Evolutionary conservation across 164 flowering plant genomes (phyloP).

Genomic region (Protea cynaroides): DNA sequence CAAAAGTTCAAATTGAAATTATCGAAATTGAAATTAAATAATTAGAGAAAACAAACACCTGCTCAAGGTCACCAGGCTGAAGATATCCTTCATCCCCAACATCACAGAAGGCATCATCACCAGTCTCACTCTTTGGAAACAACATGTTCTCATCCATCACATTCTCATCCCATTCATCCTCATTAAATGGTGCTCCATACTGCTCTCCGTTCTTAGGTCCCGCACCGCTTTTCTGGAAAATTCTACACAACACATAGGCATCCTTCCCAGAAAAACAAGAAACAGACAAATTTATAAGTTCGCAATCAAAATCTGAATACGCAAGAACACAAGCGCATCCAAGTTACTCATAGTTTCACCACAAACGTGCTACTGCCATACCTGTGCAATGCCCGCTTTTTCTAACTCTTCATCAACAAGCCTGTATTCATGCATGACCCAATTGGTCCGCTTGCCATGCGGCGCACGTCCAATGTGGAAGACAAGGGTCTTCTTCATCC

Average conservation of each 20-base stretch:
- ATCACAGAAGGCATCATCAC: slow-evolving; percentile 14
- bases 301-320: background rate
- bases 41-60: slow-evolving; percentile 37
- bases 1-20: too few species aligned
- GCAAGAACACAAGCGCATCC: too few species aligned
- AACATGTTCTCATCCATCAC: slow-evolving; percentile 29
- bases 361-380: slow-evolving; percentile 9
- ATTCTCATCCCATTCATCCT: slow-evolving; percentile 59
- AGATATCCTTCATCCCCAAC: slow-evolving; percentile 20
- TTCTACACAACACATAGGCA: slow-evolving; percentile 53
- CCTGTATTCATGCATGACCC: slow-evolving; percentile 89
- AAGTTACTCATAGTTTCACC: too few species aligned
- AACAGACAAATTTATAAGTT: background rate
- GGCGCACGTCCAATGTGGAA: slow-evolving; percentile 74
- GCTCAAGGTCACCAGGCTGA: slow-evolving; percentile 28
- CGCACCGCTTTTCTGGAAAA: slow-evolving; percentile 53
- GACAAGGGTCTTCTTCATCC: slow-evolving; percentile 82
- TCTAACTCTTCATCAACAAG: slow-evolving; percentile 43
- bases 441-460: slow-evolving; percentile 55
- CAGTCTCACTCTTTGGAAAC: slow-evolving; percentile 26
- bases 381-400: slow-evolving; percentile 41
- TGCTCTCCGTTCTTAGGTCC: slow-evolving; percentile 58
- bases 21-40: too few species aligned
- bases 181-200: slow-evolving; percentile 54
- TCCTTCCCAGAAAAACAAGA: slow-evolving; percentile 39